Conservation (phyloP, 805 yeast genomes). For the Metschnikowia vanudenii region DNA sequence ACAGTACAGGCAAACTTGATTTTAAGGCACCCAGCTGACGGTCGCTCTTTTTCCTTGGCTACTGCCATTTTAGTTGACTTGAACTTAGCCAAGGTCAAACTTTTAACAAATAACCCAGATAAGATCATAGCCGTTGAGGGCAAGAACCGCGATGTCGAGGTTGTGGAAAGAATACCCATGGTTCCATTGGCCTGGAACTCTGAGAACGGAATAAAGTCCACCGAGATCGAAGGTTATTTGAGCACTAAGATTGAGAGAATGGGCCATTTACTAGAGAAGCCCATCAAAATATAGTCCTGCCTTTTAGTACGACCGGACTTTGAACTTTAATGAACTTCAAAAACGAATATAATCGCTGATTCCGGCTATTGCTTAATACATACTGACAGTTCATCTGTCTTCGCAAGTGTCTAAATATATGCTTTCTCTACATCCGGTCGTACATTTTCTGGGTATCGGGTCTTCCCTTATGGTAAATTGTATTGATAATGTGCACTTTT, state of each 20-base stretch:
- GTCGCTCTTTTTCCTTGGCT: constrained; percentile 89
- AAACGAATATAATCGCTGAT: background rate
- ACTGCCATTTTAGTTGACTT: constrained; percentile 88
- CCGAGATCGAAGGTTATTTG: constrained; percentile 89
- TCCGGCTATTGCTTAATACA: background rate
- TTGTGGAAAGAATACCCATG: constrained; percentile 92
- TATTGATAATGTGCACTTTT: background rate
- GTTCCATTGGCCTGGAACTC: constrained; percentile 86
- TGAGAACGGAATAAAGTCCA: constrained; percentile 67
- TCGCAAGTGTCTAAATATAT: background rate
- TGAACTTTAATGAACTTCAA: background rate
- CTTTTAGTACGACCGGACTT: background rate
- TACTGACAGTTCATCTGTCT: background rate
- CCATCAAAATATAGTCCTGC: constrained; percentile 25
- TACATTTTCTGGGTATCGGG: too few species aligned
- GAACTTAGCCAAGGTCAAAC: constrained; percentile 66
- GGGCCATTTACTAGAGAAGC: constrained; percentile 83
- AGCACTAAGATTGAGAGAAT: constrained; percentile 93
- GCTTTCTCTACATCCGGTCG: background rate
- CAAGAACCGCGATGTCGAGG: constrained; percentile 66
- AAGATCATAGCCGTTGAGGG: constrained; percentile 95
- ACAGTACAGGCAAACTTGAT: constrained; percentile 94
- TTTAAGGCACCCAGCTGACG: constrained; percentile 96
- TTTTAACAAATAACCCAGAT: constrained; percentile 94
- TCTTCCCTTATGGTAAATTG: too few species aligned